Conservation (phyloP, 176 grass and related monocot species). For the Ananas comosus region DNA sequence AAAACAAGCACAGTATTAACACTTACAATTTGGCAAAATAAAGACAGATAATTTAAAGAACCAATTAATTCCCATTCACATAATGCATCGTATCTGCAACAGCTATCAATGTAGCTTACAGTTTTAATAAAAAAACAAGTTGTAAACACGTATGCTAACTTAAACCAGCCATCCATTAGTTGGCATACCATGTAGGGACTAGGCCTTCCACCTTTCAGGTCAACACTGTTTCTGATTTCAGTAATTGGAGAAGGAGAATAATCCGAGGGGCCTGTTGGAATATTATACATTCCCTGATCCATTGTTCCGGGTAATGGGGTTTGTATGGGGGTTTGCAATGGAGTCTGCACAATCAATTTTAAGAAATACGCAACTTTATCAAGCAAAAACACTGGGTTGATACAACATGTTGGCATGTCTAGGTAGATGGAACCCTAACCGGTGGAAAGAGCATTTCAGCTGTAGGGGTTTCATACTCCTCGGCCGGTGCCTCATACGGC, state of each 20-base stretch:
- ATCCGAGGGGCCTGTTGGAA: conserved; percentile 70
- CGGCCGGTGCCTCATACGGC: conserved; percentile 74
- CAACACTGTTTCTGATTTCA: conserved; percentile 62
- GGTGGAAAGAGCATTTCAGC: conserved; percentile 87
- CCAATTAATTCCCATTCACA: background rate
- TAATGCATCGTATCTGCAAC: background rate
- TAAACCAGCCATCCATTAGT: background rate
- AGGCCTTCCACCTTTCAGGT: conserved; percentile 50
- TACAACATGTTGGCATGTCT: background rate
- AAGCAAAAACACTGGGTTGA: background rate
- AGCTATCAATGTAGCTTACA: no score
- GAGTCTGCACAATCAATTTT: conserved; percentile 35
- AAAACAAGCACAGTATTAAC: no score
- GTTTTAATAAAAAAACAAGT: background rate
- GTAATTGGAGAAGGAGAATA: conserved; percentile 76
- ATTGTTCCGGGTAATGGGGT: conserved; percentile 44
- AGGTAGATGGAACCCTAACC: conserved; percentile 18
- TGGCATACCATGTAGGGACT: conserved; percentile 66
- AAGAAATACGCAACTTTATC: background rate
- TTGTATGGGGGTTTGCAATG: conserved; percentile 73
- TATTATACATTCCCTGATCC: conserved; percentile 71
- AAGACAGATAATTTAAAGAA: background rate
- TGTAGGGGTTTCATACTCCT: conserved; percentile 94
- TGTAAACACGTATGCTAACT: background rate
- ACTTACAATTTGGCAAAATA: background rate